These are phyloP conservation scores for Aspergillus steynii DNA, from an alignment of 495 filamentous ascomycete species.

Conservation along the genomic window DNA sequence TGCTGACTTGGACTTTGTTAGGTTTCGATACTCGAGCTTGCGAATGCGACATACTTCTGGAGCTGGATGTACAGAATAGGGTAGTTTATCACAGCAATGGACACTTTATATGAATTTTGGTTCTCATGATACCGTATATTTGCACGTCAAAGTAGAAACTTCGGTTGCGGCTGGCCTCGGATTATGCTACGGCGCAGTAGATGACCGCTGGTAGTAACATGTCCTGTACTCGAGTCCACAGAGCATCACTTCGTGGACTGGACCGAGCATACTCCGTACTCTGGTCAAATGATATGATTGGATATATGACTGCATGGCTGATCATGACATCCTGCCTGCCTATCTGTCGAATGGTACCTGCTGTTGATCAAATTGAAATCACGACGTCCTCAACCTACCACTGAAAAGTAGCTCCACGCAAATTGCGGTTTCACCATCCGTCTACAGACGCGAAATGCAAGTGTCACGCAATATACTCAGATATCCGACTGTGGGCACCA, in stretches of 20 bases:
- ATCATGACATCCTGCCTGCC: too few species aligned
- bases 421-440: background rate
- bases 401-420: background rate
- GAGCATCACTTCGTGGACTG: too few species aligned
- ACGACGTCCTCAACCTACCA: too few species aligned
- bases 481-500: background rate
- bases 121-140: background rate
- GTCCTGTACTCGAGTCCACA: too few species aligned
- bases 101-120: background rate
- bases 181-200: background rate
- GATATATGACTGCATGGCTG: too few species aligned
- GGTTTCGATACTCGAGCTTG: background rate
- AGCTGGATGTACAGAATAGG: background rate
- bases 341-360: too few species aligned
- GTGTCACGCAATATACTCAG: background rate
- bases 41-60: too few species aligned
- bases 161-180: background rate
- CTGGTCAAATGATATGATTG: too few species aligned
- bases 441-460: background rate
- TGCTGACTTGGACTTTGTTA: slow-evolving; percentile 10
- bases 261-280: too few species aligned
- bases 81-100: background rate
- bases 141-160: background rate
- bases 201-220: background rate
- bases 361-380: too few species aligned